These are phyloP conservation scores for Fraxinus sp. DNA, from an alignment of 305 asterid species.

Conservation along the genomic window DNA sequence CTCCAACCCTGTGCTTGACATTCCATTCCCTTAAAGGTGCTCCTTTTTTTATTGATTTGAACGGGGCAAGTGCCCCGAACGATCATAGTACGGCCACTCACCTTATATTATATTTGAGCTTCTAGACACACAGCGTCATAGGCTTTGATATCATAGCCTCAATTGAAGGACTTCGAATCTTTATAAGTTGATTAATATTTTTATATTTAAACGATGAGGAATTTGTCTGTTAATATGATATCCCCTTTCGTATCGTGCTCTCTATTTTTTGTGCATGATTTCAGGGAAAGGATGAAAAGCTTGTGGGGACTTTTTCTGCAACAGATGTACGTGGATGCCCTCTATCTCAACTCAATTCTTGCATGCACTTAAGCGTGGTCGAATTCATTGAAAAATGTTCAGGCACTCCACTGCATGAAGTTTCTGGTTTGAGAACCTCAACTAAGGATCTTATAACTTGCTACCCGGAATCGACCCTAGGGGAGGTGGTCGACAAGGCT, in stretches of 20 bases:
- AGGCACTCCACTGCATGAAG: constrained; percentile 39
- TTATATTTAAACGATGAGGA: not conserved
- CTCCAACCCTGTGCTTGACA: no score
- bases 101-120: no score
- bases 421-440: constrained; percentile 50
- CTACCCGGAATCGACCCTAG: constrained; percentile 37
- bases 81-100: no score
- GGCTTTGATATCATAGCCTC: no score
- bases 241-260: not conserved
- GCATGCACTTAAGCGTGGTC: constrained; percentile 44
- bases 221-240: not conserved
- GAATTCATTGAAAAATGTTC: constrained; percentile 55
- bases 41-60: no score
- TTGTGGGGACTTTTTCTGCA: constrained; percentile 71
- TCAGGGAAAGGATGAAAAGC: constrained; percentile 62
- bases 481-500: constrained; percentile 68
- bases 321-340: constrained; percentile 76
- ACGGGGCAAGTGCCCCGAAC: no score
- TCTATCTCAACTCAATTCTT: constrained; percentile 40
- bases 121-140: no score
- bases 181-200: not conserved
- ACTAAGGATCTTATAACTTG: constrained; percentile 52
- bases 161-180: not conserved
- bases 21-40: no score
- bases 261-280: not conserved